A percentile compares a stretch with the other conserved stretches of the same genome.
These are phyloP conservation scores for Paecilomyces dactylethromorphus DNA, from an alignment of 2,329 filamentous ascomycete genomes.

Conservation along the genomic window DNA sequence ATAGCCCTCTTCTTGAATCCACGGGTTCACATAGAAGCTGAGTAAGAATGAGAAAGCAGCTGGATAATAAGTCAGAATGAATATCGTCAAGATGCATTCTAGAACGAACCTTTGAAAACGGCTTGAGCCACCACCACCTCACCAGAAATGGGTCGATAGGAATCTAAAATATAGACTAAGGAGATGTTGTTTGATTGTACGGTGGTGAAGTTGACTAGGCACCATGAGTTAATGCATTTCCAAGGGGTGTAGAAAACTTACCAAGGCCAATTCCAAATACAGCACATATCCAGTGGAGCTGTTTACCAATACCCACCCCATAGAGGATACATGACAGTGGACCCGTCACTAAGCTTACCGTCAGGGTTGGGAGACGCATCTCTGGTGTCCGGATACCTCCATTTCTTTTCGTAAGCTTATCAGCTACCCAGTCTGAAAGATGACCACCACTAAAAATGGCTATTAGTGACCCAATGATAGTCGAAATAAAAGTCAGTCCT, in stretches of 20 bases:
- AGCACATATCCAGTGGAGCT: background rate
- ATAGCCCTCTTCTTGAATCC: background rate
- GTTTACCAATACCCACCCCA: conserved; percentile 17
- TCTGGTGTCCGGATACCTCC: background rate
- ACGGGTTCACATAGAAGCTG: background rate
- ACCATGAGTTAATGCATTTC: too few relatives aligned
- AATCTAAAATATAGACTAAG: conserved; percentile 52
- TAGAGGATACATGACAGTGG: conserved; percentile 18
- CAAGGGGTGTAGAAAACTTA: too few relatives aligned
- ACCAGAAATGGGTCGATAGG: conserved; percentile 51
- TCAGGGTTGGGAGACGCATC: background rate
- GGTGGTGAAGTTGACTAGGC: background rate
- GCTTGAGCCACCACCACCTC: conserved; percentile 49
- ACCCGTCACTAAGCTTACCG: background rate
- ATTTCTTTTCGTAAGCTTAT: conserved; percentile 13
- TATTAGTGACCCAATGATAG: background rate
- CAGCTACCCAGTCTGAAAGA: conserved; percentile 22
- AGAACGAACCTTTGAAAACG: conserved; percentile 39
- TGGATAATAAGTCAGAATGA: background rate
- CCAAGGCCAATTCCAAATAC: background rate
- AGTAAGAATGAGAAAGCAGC: background rate
- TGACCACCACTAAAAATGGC: conserved; percentile 32
- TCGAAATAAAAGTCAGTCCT: background rate
- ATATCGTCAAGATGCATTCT: too few relatives aligned
- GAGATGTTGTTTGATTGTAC: conserved; percentile 42